Evolutionary conservation across 2,329 filamentous ascomycete genomes (phyloP).

Genomic region (Microcyclospora pomicola): DNA sequence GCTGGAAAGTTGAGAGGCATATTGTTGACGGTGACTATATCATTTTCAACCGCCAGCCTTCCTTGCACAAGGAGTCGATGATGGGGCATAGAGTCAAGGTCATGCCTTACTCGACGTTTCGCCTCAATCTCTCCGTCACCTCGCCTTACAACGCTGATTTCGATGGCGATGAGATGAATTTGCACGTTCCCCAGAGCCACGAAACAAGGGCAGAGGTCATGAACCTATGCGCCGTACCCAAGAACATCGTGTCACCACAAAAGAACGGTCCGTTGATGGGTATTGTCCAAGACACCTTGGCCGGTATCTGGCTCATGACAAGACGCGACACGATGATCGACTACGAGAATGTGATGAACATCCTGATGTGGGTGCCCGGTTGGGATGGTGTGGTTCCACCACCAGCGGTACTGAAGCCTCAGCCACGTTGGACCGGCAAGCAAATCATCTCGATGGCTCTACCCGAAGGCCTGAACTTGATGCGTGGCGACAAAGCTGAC

Average conservation of each 20-base stretch:
- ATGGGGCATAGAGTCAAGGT: constrained; percentile 97
- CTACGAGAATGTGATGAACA: constrained; percentile 88
- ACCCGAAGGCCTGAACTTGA: constrained; percentile 69
- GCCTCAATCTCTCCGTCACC: constrained; percentile 91
- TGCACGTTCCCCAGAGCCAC: constrained; percentile 96
- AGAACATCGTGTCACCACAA: constrained; percentile 96
- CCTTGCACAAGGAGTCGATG: constrained; percentile 99
- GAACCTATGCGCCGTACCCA: constrained; percentile 91
- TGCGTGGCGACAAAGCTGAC: constrained; percentile 27
- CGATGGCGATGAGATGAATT: constrained; percentile 99
- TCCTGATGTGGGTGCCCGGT: constrained; percentile 91
- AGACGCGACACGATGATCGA: constrained; percentile 82
- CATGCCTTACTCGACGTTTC: constrained; percentile 98
- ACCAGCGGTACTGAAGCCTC: constrained; percentile 86
- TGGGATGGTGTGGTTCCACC: constrained; percentile 93
- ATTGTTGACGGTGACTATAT: constrained; percentile 94
- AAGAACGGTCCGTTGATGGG: constrained; percentile 96
- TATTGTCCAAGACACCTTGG: constrained; percentile 96
- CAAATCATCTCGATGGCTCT: constrained; percentile 92
- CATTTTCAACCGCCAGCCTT: constrained; percentile 99
- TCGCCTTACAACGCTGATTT: constrained; percentile 99
- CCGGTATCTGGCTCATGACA: constrained; percentile 93
- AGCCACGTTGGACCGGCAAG: constrained; percentile 93
- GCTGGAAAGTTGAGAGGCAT: constrained; percentile 97
- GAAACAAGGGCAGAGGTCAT: constrained; percentile 91